Base-by-base conservation (phyloP, 2,329 filamentous ascomycete species). In the Aspergillus caelatus region DNA sequence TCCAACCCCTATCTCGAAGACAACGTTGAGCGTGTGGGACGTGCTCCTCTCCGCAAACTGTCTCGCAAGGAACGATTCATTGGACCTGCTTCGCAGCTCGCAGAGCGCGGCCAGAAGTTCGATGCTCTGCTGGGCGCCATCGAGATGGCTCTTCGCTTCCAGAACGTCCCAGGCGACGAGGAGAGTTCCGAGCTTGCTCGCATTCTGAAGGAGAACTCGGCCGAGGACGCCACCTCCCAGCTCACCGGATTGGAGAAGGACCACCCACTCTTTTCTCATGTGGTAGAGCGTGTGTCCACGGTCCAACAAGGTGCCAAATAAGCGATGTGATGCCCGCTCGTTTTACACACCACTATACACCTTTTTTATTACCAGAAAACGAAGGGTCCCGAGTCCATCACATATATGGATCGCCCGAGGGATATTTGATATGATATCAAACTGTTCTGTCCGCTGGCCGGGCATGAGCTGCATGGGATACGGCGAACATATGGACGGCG, bases 31-130 rank as follows among this genome's bases (percentile, higher is more conserved):
- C 94, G 95, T 79, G 95, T 99, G 68, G 95, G 94, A 61, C 94
- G 95, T 76, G 94, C 94, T 21, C 95, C 95, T 21, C 84, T 99
- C 65, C 91, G 95, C 77, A 99, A 99, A 85, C 86, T 99, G 39
- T 90, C 90, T 68, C 91, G 94, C 79, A 95, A 96, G 83, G 95
- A 99, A 83, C 93, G 95, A 52, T 97, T 99, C 83, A 89, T 99
- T 71, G 93, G 91, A 53, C 95, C 95, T 6, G 94, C 95, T 53
- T 88, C 92, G 11, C 91, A 96, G 81, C 87, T 99, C 21, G 93
- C 93, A 53, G 93, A 97, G 84, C 84, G 86, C 64, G 93, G 88
- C 63, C 84, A 92, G 80, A 86, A 87, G 71, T 90, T 89, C 77
- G 85, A 88, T 62, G 89, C 87, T 59, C 85, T 99, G 34, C 83